Base-by-base conservation (phyloP, 176 grass and related monocot genomes). In the Oryza officinalis region DNA sequence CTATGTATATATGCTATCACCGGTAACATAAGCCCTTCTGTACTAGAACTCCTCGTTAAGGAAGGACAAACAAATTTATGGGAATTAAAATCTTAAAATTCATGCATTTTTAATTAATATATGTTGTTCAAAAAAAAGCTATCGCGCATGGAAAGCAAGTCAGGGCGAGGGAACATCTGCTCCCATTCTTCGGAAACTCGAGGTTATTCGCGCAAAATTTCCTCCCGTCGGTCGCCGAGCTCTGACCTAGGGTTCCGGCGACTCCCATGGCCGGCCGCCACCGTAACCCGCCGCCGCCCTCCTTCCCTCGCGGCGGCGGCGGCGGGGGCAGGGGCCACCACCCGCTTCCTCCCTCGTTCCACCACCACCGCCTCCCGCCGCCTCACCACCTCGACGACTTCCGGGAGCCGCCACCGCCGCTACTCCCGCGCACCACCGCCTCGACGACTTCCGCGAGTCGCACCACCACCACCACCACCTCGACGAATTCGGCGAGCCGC, bases 251-350 rank as follows among this genome's bases (percentile, higher is more conserved):
- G 88, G 79, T 86, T 90, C 79, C 74, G 88, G 84, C 84, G 59
- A 78, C 11, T 40, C 44, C 72, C 73, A 94, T 94, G 92, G 86
- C 89, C 27, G 89, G 87, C 64, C 89, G 92, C 81, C 86, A 86
- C 71, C 93, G 87, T 33, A 81, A 83, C 59, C 77, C 70, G 26
- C 61, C 75, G 63, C 76, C 79, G 1, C 73, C 33, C 3, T 85
- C 89, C 61, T 83, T 78, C 50, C 63, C 84, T n/a, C 66, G 72
- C 10, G 75, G 54, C 72, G 77, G 59, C 77, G 69, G 74, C 43
- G 69, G 40, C 2, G 40, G 40, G 2, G 40, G 40, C 40, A 9
- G 37, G 37, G 37, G 75, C n/a, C 59, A 86, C 44, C 80, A 69
- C 47, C 86, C 79, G 27, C 89, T 49, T 11, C 84, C 57, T 75